Evolutionary conservation across 331 rosid genomes (phyloP), one percentile per base, ranked within the genome.

Genomic region (Phaseolus coccineus): DNA sequence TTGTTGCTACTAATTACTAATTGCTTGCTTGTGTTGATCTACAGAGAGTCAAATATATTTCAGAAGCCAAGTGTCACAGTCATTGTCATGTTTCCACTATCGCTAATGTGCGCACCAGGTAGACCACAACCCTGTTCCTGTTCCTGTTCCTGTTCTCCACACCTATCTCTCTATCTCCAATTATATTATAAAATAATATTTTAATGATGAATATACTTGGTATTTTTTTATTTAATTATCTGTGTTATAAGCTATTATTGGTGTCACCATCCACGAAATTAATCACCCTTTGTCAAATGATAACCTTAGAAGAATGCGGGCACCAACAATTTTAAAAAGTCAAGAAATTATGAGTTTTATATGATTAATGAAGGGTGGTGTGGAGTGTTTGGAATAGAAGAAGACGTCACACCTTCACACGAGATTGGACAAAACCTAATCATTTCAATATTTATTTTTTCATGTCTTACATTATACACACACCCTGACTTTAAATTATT

Each of bases 41-140:
- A 72, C 85, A 73, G 89, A 77, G 85, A 74, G 93, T 87, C 90
- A 88, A 86, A 85, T 78, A 68, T 19, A 42, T 81, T 80, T 80
- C 79, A 77, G 78, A 76, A 73, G 48, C 47, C 35, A 65, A n/a
- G 76, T 75, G 84, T 81, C 88, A 57, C 57, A 57, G 53, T 82
- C 85, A 56, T 85, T 28, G 90, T 83, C 89, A 87, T 86, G 69
- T 83, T 88, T 85, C 95, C 92, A 91, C 92, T 85, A 77, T 16
- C 22, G 39, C 91, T 88, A 87, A 78, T 59, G 81, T 90, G 91
- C 91, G 91, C 94, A 85, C 87, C 88, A 87, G 86, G 80, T 87
- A 81, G 87, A 81, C 67, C 56, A 22, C 19, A 16, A 46, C 31
- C 37, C 22, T 47, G 12, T 82, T 52, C 30, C 62, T 56, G 64